A percentile compares a stretch with the other conserved stretches of the same genome.
Evolutionary conservation across 257 asterid species (phyloP).

Genomic region (Ocimum tenuiflorum): DNA sequence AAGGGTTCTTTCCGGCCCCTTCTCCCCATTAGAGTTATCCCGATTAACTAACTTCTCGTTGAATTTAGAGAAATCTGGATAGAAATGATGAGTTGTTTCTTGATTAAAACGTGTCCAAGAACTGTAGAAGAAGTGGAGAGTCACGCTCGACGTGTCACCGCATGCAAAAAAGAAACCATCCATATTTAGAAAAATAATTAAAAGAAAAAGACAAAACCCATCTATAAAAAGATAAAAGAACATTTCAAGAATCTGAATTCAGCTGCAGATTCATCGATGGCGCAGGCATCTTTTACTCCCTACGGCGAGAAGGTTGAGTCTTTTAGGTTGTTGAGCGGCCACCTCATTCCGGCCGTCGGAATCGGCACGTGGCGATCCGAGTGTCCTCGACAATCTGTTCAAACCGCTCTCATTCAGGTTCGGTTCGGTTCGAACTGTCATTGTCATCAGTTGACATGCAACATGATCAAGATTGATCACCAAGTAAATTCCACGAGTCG

Average conservation of each 20-base stretch:
- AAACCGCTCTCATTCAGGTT: constrained; percentile 48
- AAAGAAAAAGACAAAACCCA: background rate
- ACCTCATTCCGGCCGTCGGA: constrained; percentile 51
- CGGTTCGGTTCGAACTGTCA: too few relatives aligned
- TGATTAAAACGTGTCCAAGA: constrained; percentile 20
- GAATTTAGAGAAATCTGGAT: too few relatives aligned
- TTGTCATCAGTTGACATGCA: too few relatives aligned
- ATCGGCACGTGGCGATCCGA: constrained; percentile 63
- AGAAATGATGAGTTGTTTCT: background rate
- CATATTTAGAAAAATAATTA: too few relatives aligned
- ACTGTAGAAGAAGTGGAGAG: background rate
- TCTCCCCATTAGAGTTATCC: too few relatives aligned
- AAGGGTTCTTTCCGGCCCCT: too few relatives aligned
- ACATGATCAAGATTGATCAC: too few relatives aligned
- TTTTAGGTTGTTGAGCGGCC: constrained; percentile 43
- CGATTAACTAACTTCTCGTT: too few relatives aligned
- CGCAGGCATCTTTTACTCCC: constrained; percentile 39
- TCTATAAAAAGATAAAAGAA: background rate
- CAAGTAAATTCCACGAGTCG: too few relatives aligned
- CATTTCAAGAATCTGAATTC: too few relatives aligned
- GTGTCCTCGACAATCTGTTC: constrained; percentile 32
- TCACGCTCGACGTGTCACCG: constrained; percentile 19
- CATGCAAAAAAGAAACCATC: constrained; percentile 13
- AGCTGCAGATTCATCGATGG: constrained; percentile 22
- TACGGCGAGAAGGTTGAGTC: constrained; percentile 28